A percentile compares a stretch with the other conserved stretches of the same genome.
These are phyloP conservation scores for Chenopodium quinoa DNA, from an alignment of 148 eudicot species.

Conservation along the genomic window DNA sequence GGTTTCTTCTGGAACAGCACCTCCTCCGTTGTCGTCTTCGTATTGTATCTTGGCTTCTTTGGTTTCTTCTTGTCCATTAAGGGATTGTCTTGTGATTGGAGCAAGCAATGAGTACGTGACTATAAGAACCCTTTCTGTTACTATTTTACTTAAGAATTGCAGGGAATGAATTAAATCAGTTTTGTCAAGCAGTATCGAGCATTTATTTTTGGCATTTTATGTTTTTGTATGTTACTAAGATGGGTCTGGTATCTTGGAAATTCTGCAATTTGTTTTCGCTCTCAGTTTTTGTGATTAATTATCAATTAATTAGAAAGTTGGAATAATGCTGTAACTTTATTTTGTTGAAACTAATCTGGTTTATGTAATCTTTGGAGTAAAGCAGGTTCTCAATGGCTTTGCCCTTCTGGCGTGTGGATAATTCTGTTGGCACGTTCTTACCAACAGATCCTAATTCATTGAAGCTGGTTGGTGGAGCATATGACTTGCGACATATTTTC, in stretches of 20 bases:
- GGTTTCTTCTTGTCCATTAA: slow-evolving; percentile 71
- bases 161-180: background rate
- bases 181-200: background rate
- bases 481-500: slow-evolving; percentile 71
- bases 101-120: slow-evolving; percentile 48
- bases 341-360: background rate
- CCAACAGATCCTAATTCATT: slow-evolving; percentile 64
- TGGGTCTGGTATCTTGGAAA: background rate
- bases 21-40: slow-evolving; percentile 69
- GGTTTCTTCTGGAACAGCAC: slow-evolving; percentile 67
- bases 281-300: background rate
- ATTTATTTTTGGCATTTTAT: background rate
- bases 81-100: slow-evolving; percentile 71
- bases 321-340: background rate
- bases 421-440: slow-evolving; percentile 82
- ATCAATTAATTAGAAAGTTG: background rate
- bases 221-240: background rate
- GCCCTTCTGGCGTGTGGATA: slow-evolving; percentile 93
- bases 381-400: slow-evolving; percentile 43
- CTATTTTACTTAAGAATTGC: background rate
- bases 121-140: slow-evolving; percentile 6
- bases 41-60: slow-evolving; percentile 75
- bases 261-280: background rate
- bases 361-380: background rate
- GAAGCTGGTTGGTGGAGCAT: slow-evolving; percentile 58